Evolutionary conservation across 192 early-diverging fungal species (phyloP).

Genomic region (Dissophora globulifera): DNA sequence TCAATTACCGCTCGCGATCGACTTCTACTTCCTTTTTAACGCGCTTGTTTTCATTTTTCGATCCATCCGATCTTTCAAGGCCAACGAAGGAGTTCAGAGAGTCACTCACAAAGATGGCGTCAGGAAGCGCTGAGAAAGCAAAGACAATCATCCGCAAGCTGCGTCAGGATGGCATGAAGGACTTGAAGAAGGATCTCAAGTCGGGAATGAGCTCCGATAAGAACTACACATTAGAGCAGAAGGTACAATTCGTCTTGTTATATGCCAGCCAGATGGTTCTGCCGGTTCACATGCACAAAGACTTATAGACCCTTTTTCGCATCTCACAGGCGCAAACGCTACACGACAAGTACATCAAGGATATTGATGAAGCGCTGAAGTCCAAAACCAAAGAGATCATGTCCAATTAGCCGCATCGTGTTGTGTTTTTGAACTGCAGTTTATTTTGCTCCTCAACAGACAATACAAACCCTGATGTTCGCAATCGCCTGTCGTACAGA

Average conservation of each 20-base stretch:
- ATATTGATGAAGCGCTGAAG: conserved; percentile 72
- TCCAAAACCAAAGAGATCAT: conserved; percentile 77
- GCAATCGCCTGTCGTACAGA: conserved; percentile 12
- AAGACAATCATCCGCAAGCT: conserved; percentile 72
- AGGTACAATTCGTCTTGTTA: too few species aligned
- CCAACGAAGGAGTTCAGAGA: conserved; percentile 82
- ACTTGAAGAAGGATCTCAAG: conserved; percentile 74
- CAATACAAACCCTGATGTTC: neutral
- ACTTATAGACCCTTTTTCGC: neutral
- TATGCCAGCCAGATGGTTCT: too few species aligned
- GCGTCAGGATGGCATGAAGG: conserved; percentile 79
- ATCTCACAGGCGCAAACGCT: conserved; percentile 66
- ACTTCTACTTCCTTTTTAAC: too few species aligned
- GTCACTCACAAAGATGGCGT: conserved; percentile 71
- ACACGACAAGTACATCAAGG: conserved; percentile 71
- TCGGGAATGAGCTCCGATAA: conserved; percentile 65
- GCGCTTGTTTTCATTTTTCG: too few species aligned
- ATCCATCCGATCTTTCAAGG: conserved; percentile 33
- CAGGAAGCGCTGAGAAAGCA: conserved; percentile 71
- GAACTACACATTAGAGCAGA: conserved; percentile 65
- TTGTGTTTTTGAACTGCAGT: conserved; percentile 6
- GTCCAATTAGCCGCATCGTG: conserved; percentile 26
- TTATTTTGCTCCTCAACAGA: conserved; percentile 20
- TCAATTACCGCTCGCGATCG: too few species aligned
- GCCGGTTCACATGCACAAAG: neutral